Percentiles rank a stretch among this genome's conserved stretches.
Conservation (phyloP, 345 rosid genomes). For the Fremontodendron californicum region DNA sequence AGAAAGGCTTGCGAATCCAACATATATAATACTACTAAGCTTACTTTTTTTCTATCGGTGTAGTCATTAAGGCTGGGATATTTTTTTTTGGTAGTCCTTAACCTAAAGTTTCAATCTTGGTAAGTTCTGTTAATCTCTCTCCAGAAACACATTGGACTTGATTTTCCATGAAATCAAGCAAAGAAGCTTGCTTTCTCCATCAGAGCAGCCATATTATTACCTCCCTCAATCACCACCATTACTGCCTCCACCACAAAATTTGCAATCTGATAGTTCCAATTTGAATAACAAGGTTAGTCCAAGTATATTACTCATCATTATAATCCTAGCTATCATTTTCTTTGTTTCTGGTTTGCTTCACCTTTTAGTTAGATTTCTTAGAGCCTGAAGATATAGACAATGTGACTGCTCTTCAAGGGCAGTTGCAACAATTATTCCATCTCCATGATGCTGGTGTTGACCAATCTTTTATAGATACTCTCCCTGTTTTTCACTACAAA, state of each 20-base stretch:
- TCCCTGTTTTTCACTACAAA: conserved; percentile 83
- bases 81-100: conserved; percentile 13
- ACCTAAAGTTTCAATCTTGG: conserved; percentile 26
- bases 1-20: background rate
- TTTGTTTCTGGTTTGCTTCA: conserved; percentile 87
- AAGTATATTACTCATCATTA: conserved; percentile 62
- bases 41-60: background rate
- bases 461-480: conserved; percentile 89
- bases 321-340: conserved; percentile 83
- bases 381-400: conserved; percentile 55
- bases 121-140: conserved; percentile 11
- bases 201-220: conserved; percentile 24
- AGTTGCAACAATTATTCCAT: conserved; percentile 87
- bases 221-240: conserved; percentile 31
- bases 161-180: conserved; percentile 30
- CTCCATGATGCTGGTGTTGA: conserved; percentile 96
- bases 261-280: conserved; percentile 36
- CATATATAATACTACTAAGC: background rate
- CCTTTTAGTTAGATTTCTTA: conserved; percentile 69
- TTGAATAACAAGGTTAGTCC: conserved; percentile 73
- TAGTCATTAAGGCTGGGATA: conserved; percentile 6
- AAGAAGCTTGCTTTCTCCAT: conserved; percentile 28
- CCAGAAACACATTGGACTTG: conserved; percentile 31
- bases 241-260: conserved; percentile 17
- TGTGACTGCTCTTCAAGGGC: conserved; percentile 91